Evolutionary conservation across 768 basidiomycete species (phyloP), one percentile per base, ranked within the genome.

Genomic region (Lactarius hatsudake): DNA sequence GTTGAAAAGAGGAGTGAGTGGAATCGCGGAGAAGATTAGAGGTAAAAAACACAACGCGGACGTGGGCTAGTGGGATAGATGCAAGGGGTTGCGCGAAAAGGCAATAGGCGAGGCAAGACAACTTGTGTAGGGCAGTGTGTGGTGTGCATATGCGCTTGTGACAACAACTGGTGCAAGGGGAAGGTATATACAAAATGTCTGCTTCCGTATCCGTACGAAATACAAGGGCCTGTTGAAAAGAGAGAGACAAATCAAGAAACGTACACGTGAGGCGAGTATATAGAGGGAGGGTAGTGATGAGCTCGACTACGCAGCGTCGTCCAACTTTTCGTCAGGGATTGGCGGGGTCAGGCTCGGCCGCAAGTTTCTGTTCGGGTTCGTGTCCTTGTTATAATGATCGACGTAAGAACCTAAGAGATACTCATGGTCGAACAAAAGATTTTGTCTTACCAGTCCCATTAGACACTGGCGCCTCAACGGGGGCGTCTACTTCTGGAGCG

Each of bases 171-270:
- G 9, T 7, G 48, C 28, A 9, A 48, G 34, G 43, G 36, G 61
- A 15, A 34, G 62, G 61, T 53, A 55, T 62, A 62, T 51, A 43
- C 48, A 57, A 57, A 30, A 20, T 7, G 3, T 10, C 17, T 51
- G 56, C 36, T 57, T 62, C 48, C 32, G 48, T 51, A 63, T 62
- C 48, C 32, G 48, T 51, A 63, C n/a, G 32, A 63, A 53, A 59
- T 63, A 63, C 56, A 67, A 63, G 30, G 45, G 55, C 34, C 15
- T 58, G 20, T 53, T 59, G 32, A 18, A 38, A 7, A 51, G 30
- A 5, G 32, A 3, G 32, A 3, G 38, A 40, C 38, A 5, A 36
- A 23, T 59, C 38, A 58, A 63, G 8, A 53, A 28, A 9, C 2
- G 5, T 17, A 38, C 28, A 43, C 20, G 30, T 42, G 28, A 28